Evolutionary conservation across 1,139 yeast genomes (phyloP).

Genomic region (Yamadazyma jaroonii): DNA sequence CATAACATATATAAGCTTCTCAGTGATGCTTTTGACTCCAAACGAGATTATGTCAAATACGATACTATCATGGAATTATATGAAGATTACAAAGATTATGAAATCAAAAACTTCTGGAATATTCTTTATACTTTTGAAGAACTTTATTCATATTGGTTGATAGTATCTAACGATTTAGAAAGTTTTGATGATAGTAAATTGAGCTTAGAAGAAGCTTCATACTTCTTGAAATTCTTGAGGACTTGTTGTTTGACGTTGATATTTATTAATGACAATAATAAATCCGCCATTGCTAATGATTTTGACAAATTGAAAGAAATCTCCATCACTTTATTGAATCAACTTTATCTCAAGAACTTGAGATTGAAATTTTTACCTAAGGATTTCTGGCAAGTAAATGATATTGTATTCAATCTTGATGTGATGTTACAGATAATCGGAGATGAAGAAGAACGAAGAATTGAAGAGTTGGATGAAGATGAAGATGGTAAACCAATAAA

Average conservation of each 20-base stretch:
- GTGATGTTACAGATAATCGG: constrained; percentile 31
- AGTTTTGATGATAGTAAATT: constrained; percentile 46
- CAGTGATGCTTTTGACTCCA: constrained; percentile 1
- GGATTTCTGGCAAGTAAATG: constrained; percentile 55
- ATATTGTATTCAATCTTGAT: constrained; percentile 26
- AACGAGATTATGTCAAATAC: constrained; percentile 20
- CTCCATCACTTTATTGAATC: constrained; percentile 58
- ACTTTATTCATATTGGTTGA: constrained; percentile 44
- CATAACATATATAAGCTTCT: constrained; percentile 19
- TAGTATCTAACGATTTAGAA: constrained; percentile 71
- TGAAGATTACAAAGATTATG: constrained; percentile 4
- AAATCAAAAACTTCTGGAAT: constrained; percentile 29
- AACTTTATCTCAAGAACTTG: constrained; percentile 67
- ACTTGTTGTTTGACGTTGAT: constrained; percentile 53
- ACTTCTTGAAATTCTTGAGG: constrained; percentile 51
- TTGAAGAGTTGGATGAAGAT: constrained; percentile 16
- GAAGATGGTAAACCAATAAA: constrained; percentile 9
- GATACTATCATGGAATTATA: constrained; percentile 15
- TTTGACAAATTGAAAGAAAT: constrained; percentile 29
- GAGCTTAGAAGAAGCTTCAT: constrained; percentile 41
- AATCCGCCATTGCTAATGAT: constrained; percentile 12
- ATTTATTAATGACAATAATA: constrained; percentile 27
- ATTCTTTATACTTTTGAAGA: constrained; percentile 36
- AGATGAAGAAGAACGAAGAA: constrained; percentile 35
- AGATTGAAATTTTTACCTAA: constrained; percentile 54